These are phyloP conservation scores for Rosa persica DNA, from an alignment of 306 rosid species.

Conservation along the genomic window DNA sequence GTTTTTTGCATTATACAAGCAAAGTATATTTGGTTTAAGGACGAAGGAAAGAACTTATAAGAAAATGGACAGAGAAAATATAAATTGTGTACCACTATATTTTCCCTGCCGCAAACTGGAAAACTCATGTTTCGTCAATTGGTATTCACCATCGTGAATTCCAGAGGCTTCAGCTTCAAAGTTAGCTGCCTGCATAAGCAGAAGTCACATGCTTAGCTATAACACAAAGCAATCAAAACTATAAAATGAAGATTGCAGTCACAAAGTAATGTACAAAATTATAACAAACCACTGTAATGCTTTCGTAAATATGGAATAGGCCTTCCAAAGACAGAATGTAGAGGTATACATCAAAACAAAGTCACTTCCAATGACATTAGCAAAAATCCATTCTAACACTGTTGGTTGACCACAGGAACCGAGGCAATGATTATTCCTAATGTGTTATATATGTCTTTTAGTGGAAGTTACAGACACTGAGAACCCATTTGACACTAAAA, in stretches of 20 bases:
- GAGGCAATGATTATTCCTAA: neutral
- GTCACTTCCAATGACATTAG: neutral
- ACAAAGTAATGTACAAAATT: neutral
- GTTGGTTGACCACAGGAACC: neutral
- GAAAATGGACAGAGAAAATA: conserved; percentile 23
- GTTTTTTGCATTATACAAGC: neutral
- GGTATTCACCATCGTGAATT: conserved; percentile 70
- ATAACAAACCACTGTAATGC: neutral
- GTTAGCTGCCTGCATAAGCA: conserved; percentile 76
- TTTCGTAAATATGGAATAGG: neutral
- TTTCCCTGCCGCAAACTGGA: conserved; percentile 79
- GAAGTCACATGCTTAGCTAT: conserved; percentile 5
- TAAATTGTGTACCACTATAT: conserved; percentile 67
- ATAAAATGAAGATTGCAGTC: neutral
- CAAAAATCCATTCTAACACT: neutral
- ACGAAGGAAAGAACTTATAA: neutral
- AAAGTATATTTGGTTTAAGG: neutral
- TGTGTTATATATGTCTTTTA: neutral
- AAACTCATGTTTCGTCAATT: conserved; percentile 74
- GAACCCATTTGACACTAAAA: too few relatives aligned
- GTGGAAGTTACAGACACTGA: neutral
- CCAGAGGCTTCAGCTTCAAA: conserved; percentile 81
- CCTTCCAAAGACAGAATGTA: neutral
- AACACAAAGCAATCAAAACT: neutral
- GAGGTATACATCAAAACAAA: neutral